These are phyloP conservation scores for Leccinum subtestaceum DNA, from an alignment of 768 basidiomycete genomes.

Conservation along the genomic window DNA sequence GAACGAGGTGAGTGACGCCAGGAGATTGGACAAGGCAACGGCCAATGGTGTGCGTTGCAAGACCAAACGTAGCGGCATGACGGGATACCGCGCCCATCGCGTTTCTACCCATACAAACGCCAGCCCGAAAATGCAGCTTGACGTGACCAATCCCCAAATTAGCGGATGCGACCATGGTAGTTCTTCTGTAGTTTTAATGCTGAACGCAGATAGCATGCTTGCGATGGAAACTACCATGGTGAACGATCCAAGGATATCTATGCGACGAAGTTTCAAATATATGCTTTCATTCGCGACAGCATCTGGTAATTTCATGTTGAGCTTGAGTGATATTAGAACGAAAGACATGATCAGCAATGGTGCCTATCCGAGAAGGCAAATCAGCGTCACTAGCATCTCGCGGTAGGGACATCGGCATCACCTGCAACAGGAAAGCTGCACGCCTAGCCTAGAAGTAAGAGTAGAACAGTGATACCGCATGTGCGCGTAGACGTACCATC, in stretches of 20 bases:
- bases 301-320: neutral
- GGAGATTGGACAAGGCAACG: too few species aligned
- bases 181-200: conserved; percentile 74
- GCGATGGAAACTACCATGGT: conserved; percentile 21
- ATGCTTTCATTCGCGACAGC: too few species aligned
- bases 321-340: neutral
- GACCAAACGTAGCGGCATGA: conserved; percentile 78
- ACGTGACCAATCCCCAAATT: conserved; percentile 62
- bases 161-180: conserved; percentile 71
- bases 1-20: too few species aligned
- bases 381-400: neutral
- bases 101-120: conserved; percentile 80
- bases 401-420: neutral
- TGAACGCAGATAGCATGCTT: conserved; percentile 73
- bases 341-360: neutral
- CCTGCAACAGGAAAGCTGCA: neutral
- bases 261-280: too few species aligned
- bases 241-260: neutral
- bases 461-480: conserved; percentile 14
- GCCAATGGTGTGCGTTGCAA: too few species aligned
- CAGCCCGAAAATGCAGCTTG: conserved; percentile 51
- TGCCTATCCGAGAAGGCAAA: neutral
- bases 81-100: conserved; percentile 74
- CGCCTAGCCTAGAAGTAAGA: neutral
- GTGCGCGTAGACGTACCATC: neutral